Conservation (phyloP, 169 alveolate species). For the Plasmodium sp. region DNA sequence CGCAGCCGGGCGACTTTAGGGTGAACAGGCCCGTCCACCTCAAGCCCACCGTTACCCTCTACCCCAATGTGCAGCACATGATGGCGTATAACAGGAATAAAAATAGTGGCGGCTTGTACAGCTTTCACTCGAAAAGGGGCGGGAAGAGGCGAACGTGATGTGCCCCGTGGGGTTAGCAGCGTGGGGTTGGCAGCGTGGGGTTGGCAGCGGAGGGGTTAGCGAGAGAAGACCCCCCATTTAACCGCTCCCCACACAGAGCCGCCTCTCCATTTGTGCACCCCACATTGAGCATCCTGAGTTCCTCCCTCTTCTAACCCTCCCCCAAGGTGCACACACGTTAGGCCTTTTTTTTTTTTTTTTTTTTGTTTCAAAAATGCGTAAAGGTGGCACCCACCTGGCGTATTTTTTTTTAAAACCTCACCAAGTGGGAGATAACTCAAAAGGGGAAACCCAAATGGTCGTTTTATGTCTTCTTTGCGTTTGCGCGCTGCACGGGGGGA, state of each 20-base stretch:
- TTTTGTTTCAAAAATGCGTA: neutral
- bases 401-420: neutral
- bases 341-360: neutral
- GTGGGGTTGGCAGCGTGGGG: too few relatives aligned
- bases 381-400: neutral
- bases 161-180: neutral
- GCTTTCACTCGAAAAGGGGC: conserved; percentile 16
- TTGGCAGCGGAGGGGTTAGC: neutral
- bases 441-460: neutral
- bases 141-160: neutral
- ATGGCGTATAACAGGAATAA: conserved; percentile 18
- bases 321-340: neutral
- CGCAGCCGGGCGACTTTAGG: neutral
- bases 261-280: too few relatives aligned
- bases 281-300: too few relatives aligned
- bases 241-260: neutral
- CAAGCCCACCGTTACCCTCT: conserved; percentile 33
- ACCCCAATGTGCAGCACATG: conserved; percentile 56
- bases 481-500: neutral
- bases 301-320: neutral
- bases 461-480: neutral
- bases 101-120: neutral
- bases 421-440: neutral
- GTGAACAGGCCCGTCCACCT: neutral
- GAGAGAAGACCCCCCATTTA: neutral